These are phyloP conservation scores for Nakazawaea siamensis DNA, from an alignment of 805 yeast species.

Conservation along the genomic window DNA sequence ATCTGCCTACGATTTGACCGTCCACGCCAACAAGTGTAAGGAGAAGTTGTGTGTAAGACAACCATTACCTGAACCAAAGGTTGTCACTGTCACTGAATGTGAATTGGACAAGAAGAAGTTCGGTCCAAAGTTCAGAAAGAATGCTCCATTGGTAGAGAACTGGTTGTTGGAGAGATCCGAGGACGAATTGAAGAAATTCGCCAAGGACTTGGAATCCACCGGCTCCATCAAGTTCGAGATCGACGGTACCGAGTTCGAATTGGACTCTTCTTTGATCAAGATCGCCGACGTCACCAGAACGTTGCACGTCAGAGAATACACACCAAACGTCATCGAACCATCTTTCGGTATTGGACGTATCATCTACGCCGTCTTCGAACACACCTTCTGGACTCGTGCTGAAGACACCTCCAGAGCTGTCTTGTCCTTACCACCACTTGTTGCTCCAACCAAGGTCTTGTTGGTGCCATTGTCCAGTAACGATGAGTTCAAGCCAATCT, in stretches of 20 bases:
- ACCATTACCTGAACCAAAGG: conserved; percentile 74
- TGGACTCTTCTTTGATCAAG: conserved; percentile 62
- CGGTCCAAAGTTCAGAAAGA: conserved; percentile 96
- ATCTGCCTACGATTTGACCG: conserved; percentile 94
- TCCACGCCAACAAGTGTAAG: conserved; percentile 90
- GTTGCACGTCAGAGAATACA: conserved; percentile 90
- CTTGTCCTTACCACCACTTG: conserved; percentile 86
- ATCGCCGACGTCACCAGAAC: conserved; percentile 74
- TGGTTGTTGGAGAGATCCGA: conserved; percentile 73
- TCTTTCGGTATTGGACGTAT: conserved; percentile 99
- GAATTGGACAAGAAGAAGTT: conserved; percentile 90
- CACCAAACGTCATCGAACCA: conserved; percentile 97
- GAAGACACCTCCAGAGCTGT: conserved; percentile 78
- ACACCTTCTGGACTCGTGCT: conserved; percentile 90
- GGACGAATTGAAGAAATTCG: conserved; percentile 73
- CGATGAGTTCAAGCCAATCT: conserved; percentile 68
- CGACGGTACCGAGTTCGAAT: conserved; percentile 62
- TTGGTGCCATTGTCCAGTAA: conserved; percentile 90
- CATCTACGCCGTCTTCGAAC: conserved; percentile 88
- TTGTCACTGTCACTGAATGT: conserved; percentile 77
- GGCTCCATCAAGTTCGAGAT: conserved; percentile 61
- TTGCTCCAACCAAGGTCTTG: conserved; percentile 96
- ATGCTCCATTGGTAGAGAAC: conserved; percentile 86
- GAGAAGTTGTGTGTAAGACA: conserved; percentile 94
- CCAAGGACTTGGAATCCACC: conserved; percentile 53